Evolutionary conservation across 1,284 basidiomycete species (phyloP).

Genomic region (Trichosporon asahii): DNA sequence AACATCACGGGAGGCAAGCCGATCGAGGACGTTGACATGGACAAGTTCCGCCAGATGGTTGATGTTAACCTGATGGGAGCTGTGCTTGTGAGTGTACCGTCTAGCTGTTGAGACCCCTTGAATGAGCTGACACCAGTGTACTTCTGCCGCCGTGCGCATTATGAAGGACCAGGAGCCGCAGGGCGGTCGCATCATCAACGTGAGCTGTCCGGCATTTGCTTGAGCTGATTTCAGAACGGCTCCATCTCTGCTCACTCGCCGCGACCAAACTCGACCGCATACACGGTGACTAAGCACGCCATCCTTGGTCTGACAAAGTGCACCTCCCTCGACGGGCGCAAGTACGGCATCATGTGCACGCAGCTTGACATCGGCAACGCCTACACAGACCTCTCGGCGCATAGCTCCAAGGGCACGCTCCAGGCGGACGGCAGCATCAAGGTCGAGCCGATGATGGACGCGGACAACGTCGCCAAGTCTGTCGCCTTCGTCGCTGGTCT

Average conservation of each 20-base stretch:
- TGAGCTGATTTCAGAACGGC: constrained; percentile 56
- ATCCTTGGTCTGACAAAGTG: constrained; percentile 70
- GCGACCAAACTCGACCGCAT: constrained; percentile 61
- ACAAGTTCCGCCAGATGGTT: constrained; percentile 62
- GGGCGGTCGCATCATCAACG: constrained; percentile 77
- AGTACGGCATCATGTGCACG: constrained; percentile 68
- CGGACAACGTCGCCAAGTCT: constrained; percentile 64
- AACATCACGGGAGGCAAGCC: constrained; percentile 52
- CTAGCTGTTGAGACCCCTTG: background rate
- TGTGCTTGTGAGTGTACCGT: constrained; percentile 55
- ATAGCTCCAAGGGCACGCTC: constrained; percentile 56
- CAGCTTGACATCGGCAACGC: constrained; percentile 81
- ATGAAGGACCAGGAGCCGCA: constrained; percentile 70
- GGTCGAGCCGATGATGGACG: constrained; percentile 57
- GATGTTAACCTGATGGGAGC: constrained; percentile 68
- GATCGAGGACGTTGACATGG: constrained; percentile 64
- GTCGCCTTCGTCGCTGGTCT: constrained; percentile 68
- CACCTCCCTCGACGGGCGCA: constrained; percentile 70
- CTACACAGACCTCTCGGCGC: constrained; percentile 59
- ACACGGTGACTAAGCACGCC: constrained; percentile 75
- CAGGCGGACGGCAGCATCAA: constrained; percentile 66
- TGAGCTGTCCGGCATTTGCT: background rate
- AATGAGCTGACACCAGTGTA: constrained; percentile 54
- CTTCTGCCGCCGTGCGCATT: constrained; percentile 66
- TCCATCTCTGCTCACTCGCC: constrained; percentile 71